Evolutionary conservation across 2,329 filamentous ascomycete genomes (phyloP), one percentile per base, ranked within the genome.

Genomic region (Xylaria sp.): DNA sequence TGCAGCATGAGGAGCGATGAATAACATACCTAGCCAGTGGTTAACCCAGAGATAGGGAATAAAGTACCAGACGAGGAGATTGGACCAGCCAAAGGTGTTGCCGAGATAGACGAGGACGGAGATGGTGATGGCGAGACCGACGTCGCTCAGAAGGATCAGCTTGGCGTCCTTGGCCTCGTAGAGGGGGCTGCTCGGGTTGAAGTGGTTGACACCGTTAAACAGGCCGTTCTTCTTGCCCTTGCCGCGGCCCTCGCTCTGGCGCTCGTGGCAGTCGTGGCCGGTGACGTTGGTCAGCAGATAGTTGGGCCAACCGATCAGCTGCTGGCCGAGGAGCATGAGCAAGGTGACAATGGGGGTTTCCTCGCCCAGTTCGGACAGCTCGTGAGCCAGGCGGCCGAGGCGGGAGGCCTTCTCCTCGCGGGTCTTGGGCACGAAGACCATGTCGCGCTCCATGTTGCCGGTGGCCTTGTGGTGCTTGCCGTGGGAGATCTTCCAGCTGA

Each of bases 401-500:
- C 92, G 91, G 69, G 85, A 86, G 73, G 94, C 93, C 78, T 92
- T 94, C 79, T 92, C 84, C 73, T 96, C 89, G 67, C 94, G 91
- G 64, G 94, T 97, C 83, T 93, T 93, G 69, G 96, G 96, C n/a
- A 98, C 86, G 80, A 98, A 98, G 71, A 98, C 96, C 96, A 99
- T 99, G 83, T 99, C 96, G 75, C 95, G 93, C 83, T 97, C 94
- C 84, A 99, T 90, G 86, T 99, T 89, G 76, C 94, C 96, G 47
- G 96, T 99, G 72, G 94, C 94, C 88, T 98, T 98, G 92, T 99
- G 96, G 86, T 99, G 96, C 89, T 97, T 97, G 85, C 93, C 92
- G 85, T 99, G 96, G 74, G 94, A 97, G 83, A 98, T 94, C 85
- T 99, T 97, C 96, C 96, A 99, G 79, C 93, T 97, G 85, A 98